These are phyloP conservation scores for Drosera capensis DNA, from an alignment of 148 eudicot species.

Conservation along the genomic window DNA sequence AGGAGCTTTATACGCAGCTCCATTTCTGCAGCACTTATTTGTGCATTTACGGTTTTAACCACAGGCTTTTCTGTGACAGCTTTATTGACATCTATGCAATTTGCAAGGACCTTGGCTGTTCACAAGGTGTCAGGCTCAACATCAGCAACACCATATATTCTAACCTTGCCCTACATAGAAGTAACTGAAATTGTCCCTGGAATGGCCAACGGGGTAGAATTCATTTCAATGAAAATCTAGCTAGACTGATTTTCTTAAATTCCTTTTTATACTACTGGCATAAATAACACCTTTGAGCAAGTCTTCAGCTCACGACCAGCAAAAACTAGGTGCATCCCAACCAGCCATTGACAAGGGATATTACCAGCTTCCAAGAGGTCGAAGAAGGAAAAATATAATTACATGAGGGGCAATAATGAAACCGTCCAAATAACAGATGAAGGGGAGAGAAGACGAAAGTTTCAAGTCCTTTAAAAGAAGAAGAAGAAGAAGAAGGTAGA, in stretches of 20 bases:
- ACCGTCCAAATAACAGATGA: too few species aligned
- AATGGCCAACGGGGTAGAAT: constrained; percentile 5
- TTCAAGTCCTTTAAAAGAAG: too few species aligned
- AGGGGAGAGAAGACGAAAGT: too few species aligned
- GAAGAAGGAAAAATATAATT: too few species aligned
- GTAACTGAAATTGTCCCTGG: background rate
- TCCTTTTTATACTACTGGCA: too few species aligned
- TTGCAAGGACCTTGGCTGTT: constrained; percentile 54
- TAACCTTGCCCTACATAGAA: constrained; percentile 13
- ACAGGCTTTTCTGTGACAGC: constrained; percentile 24
- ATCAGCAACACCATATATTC: constrained; percentile 15
- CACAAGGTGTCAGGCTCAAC: constrained; percentile 22
- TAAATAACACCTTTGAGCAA: too few species aligned
- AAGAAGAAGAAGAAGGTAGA: too few species aligned
- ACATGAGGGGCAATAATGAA: too few species aligned
- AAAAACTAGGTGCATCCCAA: too few species aligned
- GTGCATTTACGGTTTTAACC: constrained; percentile 26
- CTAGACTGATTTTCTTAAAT: background rate
- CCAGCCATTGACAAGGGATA: too few species aligned
- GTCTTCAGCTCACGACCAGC: too few species aligned
- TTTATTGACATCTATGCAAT: constrained; percentile 26
- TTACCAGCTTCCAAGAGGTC: too few species aligned
- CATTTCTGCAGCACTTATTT: constrained; percentile 47
- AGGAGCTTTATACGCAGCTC: constrained; percentile 61
- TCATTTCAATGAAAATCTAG: background rate